Conservation (phyloP, 495 filamentous ascomycete genomes). For the Lophiotrema nucula region DNA sequence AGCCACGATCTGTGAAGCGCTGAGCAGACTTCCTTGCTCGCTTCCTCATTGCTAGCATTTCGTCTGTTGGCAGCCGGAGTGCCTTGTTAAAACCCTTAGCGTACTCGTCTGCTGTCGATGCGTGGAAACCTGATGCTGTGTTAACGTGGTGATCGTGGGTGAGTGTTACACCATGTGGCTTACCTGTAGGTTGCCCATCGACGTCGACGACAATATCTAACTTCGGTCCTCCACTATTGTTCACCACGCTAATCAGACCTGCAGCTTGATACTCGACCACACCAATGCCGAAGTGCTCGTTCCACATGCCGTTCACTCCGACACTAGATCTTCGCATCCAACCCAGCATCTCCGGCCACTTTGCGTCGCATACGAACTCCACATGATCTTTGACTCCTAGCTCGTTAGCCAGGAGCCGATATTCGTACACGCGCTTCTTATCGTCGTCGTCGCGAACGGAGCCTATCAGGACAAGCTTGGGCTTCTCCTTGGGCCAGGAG, state of each 20-base stretch:
- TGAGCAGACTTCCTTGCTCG: constrained; percentile 72
- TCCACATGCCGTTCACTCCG: constrained; percentile 98
- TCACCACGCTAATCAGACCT: constrained; percentile 85
- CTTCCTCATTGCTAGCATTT: constrained; percentile 67
- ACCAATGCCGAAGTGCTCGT: constrained; percentile 98
- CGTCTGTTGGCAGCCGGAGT: constrained; percentile 61
- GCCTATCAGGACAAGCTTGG: constrained; percentile 78
- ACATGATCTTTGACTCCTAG: constrained; percentile 78
- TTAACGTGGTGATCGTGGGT: not conserved
- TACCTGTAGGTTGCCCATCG: constrained; percentile 71
- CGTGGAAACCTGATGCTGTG: constrained; percentile 75
- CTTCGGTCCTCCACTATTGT: constrained; percentile 88
- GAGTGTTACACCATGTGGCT: too few species aligned
- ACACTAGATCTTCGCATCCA: constrained; percentile 72
- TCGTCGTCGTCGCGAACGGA: constrained; percentile 82
- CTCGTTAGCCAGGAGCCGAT: constrained; percentile 84
- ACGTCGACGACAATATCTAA: constrained; percentile 83
- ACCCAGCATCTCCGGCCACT: constrained; percentile 78
- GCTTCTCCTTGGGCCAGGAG: constrained; percentile 28
- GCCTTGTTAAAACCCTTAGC: constrained; percentile 75
- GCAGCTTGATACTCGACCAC: constrained; percentile 98
- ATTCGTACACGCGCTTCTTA: constrained; percentile 83
- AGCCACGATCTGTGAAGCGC: constrained; percentile 85
- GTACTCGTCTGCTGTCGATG: constrained; percentile 71
- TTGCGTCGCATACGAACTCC: constrained; percentile 82